A percentile compares a stretch with the other conserved stretches of the same genome.
Conservation (phyloP, 2,329 filamentous ascomycete species). For the Diaporthe citriasiana region DNA sequence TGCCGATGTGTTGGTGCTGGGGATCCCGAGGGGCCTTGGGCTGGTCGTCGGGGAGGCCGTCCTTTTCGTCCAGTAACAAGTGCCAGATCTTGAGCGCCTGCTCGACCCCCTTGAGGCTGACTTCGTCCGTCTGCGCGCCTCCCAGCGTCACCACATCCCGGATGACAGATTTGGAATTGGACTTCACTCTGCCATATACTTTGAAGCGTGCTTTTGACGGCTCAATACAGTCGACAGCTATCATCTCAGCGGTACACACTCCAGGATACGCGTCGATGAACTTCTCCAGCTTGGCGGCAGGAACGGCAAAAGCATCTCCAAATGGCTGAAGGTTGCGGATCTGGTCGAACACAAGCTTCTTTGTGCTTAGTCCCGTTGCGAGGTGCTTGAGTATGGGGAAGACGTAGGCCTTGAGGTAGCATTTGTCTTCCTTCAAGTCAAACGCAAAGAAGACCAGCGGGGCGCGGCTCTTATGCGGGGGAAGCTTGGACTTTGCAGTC, state of each 20-base stretch:
- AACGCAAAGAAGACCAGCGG: slow-evolving; percentile 8
- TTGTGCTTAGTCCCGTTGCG: not conserved
- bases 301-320: not conserved
- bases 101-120: slow-evolving; percentile 1
- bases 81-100: slow-evolving; percentile 16
- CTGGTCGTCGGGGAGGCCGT: not conserved
- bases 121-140: not conserved
- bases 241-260: not conserved
- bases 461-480: not conserved
- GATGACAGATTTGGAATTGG: not conserved
- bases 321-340: not conserved
- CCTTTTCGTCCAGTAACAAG: not conserved
- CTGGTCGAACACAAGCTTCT: slow-evolving; percentile 7
- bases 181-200: not conserved
- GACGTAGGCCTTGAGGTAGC: slow-evolving; percentile 7
- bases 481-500: not conserved
- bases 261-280: not conserved
- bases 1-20: slow-evolving; percentile 3
- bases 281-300: not conserved
- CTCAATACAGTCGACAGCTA: slow-evolving; percentile 5
- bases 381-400: slow-evolving; percentile 10
- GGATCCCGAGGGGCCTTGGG: slow-evolving; percentile 1
- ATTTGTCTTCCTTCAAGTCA: not conserved
- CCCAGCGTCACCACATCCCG: not conserved
- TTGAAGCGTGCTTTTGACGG: slow-evolving; percentile 3